Percentiles rank a stretch among this genome's conserved stretches.
Evolutionary conservation across 2,329 filamentous ascomycete species (phyloP).

Genomic region (Cladobotryum mycophilum): DNA sequence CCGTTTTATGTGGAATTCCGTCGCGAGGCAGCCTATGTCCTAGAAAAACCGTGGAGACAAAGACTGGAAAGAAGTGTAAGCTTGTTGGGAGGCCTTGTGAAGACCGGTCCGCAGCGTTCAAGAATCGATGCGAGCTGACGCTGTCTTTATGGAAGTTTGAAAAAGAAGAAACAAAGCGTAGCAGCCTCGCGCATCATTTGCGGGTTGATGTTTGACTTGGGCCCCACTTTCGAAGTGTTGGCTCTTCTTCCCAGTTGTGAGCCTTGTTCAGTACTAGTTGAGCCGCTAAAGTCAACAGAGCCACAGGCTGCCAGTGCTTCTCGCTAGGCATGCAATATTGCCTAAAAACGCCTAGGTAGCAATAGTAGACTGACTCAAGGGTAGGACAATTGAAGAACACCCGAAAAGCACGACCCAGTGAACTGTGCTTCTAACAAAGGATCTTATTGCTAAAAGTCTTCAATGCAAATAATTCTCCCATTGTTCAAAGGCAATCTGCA

Average conservation of each 20-base stretch:
- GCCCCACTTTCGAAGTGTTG: neutral
- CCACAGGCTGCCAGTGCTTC: conserved; percentile 5
- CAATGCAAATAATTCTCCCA: too few relatives aligned
- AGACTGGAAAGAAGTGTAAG: neutral
- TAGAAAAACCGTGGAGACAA: too few relatives aligned
- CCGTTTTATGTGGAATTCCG: neutral
- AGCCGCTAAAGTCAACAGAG: neutral
- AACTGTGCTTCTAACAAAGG: too few relatives aligned
- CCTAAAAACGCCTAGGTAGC: conserved; percentile 4
- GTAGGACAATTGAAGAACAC: too few relatives aligned
- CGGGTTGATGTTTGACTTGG: conserved; percentile 8
- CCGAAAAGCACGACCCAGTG: too few relatives aligned
- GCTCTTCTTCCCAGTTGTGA: too few relatives aligned
- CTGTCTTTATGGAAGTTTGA: conserved; percentile 1
- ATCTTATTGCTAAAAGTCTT: too few relatives aligned
- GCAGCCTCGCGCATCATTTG: conserved; percentile 2
- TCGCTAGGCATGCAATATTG: conserved; percentile 5
- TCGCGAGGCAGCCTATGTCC: too few relatives aligned
- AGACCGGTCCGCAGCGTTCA: neutral
- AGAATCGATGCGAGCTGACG: neutral
- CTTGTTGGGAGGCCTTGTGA: neutral
- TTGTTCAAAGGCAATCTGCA: too few relatives aligned
- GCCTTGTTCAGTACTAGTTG: neutral
- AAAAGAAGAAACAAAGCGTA: conserved; percentile 2
- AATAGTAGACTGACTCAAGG: neutral